Evolutionary conservation across 1,284 basidiomycete genomes (phyloP), one percentile per base, ranked within the genome.

Genomic region (Pseudozyma tsukubaensis): DNA sequence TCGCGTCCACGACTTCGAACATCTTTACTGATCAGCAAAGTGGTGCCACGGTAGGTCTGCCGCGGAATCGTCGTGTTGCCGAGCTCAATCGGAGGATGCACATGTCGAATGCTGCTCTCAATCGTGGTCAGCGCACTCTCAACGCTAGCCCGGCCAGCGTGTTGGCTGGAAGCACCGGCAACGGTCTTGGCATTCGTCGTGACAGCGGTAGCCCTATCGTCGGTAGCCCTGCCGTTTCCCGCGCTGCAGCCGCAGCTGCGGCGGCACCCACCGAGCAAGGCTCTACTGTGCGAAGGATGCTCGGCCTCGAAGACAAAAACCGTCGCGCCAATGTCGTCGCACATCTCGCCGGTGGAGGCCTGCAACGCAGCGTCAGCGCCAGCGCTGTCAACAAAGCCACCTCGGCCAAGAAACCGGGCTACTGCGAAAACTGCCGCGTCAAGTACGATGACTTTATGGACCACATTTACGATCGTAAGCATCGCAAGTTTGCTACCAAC

Each of bases 371-470:
- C 56, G 73, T 68, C 51, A 82, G 79, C 58, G 60, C 78, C 32
- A 64, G 69, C 19, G 63, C 67, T 1, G 45, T 71, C 50, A 59
- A 14, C n/a, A 56, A 53, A 19, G 65, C 70, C 1, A 61, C 94
- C 86, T 73, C 65, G n/a, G 91, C 89, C 55, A 91, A 89, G 81
- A 97, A 94, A 85, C 93, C 95, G 8, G 97, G 97, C 11, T 99
- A 98, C 86, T 99, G 97, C 86, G 97, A 99, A 84, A 97, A 95
- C 85, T 99, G 97, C 85, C 89, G 96, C 21, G 83, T 89, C 59
- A 93, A 94, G 84, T 99, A 95, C 83, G 91, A 92, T 0, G 92
- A 97, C 85, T 96, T 99, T 79, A 90, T 90, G 69, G 74, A 98
- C 93, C 97, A 99, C 83, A 88, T 93, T 57, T 86, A 86, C 35